Evolutionary conservation across 305 asterid genomes (phyloP).

Genomic region (Solanum hybrid): DNA sequence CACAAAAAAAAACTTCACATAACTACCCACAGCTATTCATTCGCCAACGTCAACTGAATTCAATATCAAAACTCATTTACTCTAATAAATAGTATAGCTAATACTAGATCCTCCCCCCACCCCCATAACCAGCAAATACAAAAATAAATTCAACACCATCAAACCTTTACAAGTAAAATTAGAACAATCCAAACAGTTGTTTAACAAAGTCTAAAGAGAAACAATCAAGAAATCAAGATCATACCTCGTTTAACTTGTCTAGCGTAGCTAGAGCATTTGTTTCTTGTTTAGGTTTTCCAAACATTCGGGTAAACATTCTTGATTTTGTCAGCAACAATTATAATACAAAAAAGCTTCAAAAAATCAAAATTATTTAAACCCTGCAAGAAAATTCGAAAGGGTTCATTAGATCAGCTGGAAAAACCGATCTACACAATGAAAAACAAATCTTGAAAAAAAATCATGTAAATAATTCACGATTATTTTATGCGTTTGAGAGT

Average conservation of each 20-base stretch:
- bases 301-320: constrained; percentile 51
- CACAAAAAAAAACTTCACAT: background rate
- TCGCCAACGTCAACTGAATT: background rate
- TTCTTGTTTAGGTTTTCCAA: constrained; percentile 66
- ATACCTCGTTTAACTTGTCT: constrained; percentile 65
- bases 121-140: background rate
- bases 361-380: background rate
- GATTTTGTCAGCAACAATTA: background rate
- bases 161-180: background rate
- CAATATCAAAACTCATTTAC: background rate
- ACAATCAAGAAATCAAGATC: constrained; percentile 6
- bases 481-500: background rate
- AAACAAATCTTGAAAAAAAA: background rate
- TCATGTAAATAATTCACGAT: background rate
- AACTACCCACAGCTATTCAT: background rate
- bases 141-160: background rate
- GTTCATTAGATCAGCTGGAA: background rate
- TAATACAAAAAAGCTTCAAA: background rate
- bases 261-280: constrained; percentile 55
- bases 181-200: background rate
- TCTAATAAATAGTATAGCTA: background rate
- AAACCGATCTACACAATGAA: background rate
- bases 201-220: background rate
- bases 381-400: background rate
- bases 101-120: background rate